Evolutionary conservation across 257 asterid genomes (phyloP).

Genomic region (Solanum commersonii): DNA sequence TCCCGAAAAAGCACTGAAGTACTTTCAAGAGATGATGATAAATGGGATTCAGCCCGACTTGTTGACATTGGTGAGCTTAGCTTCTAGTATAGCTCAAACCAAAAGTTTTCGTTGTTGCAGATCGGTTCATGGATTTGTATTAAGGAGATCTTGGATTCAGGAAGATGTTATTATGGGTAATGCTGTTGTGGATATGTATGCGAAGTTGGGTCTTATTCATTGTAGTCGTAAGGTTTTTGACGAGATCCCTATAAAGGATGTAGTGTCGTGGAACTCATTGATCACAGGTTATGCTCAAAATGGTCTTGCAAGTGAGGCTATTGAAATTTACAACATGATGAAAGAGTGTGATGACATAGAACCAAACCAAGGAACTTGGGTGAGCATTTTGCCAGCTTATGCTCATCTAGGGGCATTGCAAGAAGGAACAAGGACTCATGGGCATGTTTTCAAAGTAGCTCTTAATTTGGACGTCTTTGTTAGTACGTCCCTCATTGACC

Average conservation of each 20-base stretch:
- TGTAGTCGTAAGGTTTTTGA: slow-evolving; percentile 51
- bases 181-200: slow-evolving; percentile 80
- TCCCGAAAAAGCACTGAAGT: slow-evolving; percentile 32
- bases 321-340: slow-evolving; percentile 35
- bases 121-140: slow-evolving; percentile 54
- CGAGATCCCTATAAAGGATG: slow-evolving; percentile 43
- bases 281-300: slow-evolving; percentile 76
- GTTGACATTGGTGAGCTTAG: slow-evolving; percentile 60
- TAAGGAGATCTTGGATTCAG: slow-evolving; percentile 50
- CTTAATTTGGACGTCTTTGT: slow-evolving; percentile 48
- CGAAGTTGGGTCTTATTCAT: slow-evolving; percentile 54
- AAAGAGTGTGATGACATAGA: slow-evolving; percentile 20
- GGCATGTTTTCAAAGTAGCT: slow-evolving; percentile 40
- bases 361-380: slow-evolving; percentile 70
- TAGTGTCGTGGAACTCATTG: slow-evolving; percentile 77
- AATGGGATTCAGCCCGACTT: slow-evolving; percentile 45
- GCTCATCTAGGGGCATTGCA: slow-evolving; percentile 70
- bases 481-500: slow-evolving; percentile 62
- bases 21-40: slow-evolving; percentile 45
- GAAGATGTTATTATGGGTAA: slow-evolving; percentile 47
- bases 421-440: slow-evolving; percentile 62
- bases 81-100: slow-evolving; percentile 62
- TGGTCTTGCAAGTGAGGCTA: slow-evolving; percentile 67
- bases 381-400: slow-evolving; percentile 60
- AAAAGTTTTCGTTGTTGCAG: slow-evolving; percentile 28